Evolutionary conservation across 768 basidiomycete genomes (phyloP).

Genomic region (Lactarius vividus): DNA sequence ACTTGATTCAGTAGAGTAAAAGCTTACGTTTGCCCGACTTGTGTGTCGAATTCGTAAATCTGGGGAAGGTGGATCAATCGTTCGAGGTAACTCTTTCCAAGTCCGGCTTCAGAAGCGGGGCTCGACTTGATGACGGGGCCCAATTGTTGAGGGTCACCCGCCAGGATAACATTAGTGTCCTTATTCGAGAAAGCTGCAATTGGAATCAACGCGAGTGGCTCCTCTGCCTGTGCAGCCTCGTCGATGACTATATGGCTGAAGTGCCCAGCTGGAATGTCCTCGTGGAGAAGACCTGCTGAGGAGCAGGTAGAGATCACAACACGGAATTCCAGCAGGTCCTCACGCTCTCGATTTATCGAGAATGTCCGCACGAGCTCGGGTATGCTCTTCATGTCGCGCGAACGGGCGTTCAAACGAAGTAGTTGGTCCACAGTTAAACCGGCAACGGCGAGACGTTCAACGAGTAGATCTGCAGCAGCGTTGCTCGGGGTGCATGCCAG

Average conservation of each 20-base stretch:
- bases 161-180: conserved; percentile 38
- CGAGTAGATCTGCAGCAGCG: conserved; percentile 38
- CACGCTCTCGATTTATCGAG: conserved; percentile 36
- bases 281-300: conserved; percentile 47
- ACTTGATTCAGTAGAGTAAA: no score
- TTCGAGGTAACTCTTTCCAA: conserved; percentile 37
- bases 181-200: conserved; percentile 35
- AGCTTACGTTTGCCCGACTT: conserved; percentile 36
- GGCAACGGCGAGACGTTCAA: conserved; percentile 30
- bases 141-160: conserved; percentile 40
- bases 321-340: conserved; percentile 42
- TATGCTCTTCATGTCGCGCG: conserved; percentile 41
- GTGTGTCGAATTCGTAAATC: conserved; percentile 32
- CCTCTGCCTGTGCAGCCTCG: conserved; percentile 62
- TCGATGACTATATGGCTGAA: conserved; percentile 63
- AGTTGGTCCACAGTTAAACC: conserved; percentile 35
- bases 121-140: conserved; percentile 39
- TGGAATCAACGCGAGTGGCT: conserved; percentile 54
- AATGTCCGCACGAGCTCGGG: conserved; percentile 39
- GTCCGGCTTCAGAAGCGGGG: conserved; percentile 31
- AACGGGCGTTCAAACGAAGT: conserved; percentile 54
- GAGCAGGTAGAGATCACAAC: conserved; percentile 60
- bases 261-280: conserved; percentile 52
- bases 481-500: conserved; percentile 41
- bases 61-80: conserved; percentile 35